A percentile compares a stretch with the other conserved stretches of the same genome.
Conservation (phyloP, 495 filamentous ascomycete species). For the Penicillium cosmopolitanum region DNA sequence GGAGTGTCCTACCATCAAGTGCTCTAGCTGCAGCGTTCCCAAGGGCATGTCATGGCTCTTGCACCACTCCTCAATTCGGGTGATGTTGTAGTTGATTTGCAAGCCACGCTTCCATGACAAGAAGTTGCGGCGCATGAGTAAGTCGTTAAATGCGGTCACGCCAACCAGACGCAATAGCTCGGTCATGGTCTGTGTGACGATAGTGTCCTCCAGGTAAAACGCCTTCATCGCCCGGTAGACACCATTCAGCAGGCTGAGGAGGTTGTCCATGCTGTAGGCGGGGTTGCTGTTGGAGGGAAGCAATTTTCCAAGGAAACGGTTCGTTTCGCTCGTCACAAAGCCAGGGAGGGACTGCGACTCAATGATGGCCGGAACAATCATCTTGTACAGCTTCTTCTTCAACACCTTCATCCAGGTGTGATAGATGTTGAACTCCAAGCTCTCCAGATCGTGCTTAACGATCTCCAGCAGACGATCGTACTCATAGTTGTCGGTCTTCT, state of each 20-base stretch:
- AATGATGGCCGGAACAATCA: conserved; percentile 99
- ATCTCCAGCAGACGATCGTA: conserved; percentile 98
- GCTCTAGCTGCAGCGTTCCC: conserved; percentile 95
- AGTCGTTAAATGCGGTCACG: conserved; percentile 98
- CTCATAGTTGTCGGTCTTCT: conserved; percentile 99
- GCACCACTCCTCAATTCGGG: conserved; percentile 99
- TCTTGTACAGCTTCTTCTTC: conserved; percentile 98
- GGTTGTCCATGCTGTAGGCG: conserved; percentile 98
- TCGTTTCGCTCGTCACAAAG: conserved; percentile 98
- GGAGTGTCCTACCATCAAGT: conserved; percentile 77
- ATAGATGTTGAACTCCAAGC: conserved; percentile 99
- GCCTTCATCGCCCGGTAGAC: conserved; percentile 98
- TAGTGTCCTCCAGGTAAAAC: conserved; percentile 94
- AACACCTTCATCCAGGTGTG: conserved; percentile 99
- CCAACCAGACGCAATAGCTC: conserved; percentile 93
- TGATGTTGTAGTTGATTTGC: conserved; percentile 99
- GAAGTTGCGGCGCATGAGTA: conserved; percentile 97
- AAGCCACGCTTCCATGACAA: conserved; percentile 98
- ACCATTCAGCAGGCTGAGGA: conserved; percentile 93
- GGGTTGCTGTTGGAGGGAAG: conserved; percentile 84
- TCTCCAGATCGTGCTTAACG: conserved; percentile 98
- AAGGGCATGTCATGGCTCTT: conserved; percentile 99
- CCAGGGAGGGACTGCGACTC: conserved; percentile 97
- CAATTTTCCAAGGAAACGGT: conserved; percentile 96
- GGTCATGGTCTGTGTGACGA: conserved; percentile 92